phyloP scores from a whole-genome alignment of 2,329 filamentous ascomycete genomes.

The Colletotrichum ledebouriae region DNA sequence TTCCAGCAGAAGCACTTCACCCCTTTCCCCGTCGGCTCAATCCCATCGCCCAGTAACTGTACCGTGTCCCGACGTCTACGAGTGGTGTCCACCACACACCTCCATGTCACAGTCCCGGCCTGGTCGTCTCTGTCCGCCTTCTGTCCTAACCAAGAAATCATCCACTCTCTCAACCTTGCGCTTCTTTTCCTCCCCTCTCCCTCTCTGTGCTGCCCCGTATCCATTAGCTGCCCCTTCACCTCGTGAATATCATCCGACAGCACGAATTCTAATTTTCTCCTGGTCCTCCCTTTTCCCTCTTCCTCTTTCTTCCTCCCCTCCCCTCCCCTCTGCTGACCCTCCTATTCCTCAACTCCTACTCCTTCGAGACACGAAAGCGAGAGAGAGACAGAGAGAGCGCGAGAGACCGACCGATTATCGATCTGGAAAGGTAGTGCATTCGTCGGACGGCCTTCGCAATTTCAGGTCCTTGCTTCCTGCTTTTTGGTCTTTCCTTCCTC shows the following conservation, averaged over 20 bases:
- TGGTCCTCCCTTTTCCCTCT: conserved; percentile 33
- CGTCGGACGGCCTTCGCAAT: conserved; percentile 32
- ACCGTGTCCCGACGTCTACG: conserved; percentile 15
- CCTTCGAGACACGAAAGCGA: conserved; percentile 24
- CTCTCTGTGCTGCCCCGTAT: conserved; percentile 30
- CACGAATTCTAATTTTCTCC: conserved; percentile 43
- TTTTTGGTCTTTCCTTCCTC: conserved; percentile 21
- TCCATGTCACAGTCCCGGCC: conserved; percentile 31
- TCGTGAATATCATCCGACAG: conserved; percentile 43
- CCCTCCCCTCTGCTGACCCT: conserved; percentile 44
- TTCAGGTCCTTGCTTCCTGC: conserved; percentile 28
- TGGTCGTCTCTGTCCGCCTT: conserved; percentile 24
- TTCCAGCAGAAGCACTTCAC: not conserved
- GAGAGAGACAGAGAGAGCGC: conserved; percentile 12
- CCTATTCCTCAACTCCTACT: conserved; percentile 31
- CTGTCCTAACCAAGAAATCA: conserved; percentile 27
- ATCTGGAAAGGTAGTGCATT: conserved; percentile 27
- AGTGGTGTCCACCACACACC: conserved; percentile 13
- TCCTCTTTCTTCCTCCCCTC: conserved; percentile 26
- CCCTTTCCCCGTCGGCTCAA: conserved; percentile 18
- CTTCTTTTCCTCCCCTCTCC: conserved; percentile 18
- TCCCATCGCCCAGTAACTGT: conserved; percentile 15
- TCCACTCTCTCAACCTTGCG: conserved; percentile 45
- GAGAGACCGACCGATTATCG: conserved; percentile 29
- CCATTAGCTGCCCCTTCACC: conserved; percentile 35